Conservation (phyloP, 371 early-diverging fungal genomes). For the Syncephalastrum monosporum region DNA sequence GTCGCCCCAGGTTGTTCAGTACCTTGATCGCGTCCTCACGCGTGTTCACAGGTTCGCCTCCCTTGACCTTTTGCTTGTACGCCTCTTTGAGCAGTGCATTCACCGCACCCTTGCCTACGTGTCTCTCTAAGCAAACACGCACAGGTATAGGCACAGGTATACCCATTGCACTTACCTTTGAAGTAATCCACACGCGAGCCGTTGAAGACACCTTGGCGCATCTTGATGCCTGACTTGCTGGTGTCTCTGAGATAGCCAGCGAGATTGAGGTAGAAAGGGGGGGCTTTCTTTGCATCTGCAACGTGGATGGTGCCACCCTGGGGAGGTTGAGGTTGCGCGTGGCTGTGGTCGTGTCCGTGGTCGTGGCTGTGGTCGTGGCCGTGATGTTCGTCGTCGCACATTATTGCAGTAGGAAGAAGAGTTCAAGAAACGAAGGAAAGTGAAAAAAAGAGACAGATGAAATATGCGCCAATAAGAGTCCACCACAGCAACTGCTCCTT, state of each 20-base stretch:
- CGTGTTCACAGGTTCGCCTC: constrained; percentile 41
- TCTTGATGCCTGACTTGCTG: constrained; percentile 70
- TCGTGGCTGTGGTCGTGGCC: no score
- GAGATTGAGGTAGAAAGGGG: constrained; percentile 31
- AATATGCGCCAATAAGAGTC: no score
- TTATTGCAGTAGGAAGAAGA: no score
- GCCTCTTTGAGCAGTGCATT: constrained; percentile 80
- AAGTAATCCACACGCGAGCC: constrained; percentile 92
- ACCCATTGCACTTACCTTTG: constrained; percentile 61
- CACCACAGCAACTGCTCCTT: no score
- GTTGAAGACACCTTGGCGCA: constrained; percentile 85
- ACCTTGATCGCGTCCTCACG: constrained; percentile 70
- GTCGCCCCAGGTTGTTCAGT: constrained; percentile 65
- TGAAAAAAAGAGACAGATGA: no score
- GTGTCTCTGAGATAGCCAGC: constrained; percentile 38
- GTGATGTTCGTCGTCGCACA: no score
- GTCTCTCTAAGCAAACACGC: neutral
- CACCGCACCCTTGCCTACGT: constrained; percentile 80
- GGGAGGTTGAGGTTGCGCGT: neutral
- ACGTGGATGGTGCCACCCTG: constrained; percentile 27
- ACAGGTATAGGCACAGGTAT: neutral
- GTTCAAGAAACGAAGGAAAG: no score
- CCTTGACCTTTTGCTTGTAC: constrained; percentile 23
- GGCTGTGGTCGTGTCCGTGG: constrained; percentile 24
- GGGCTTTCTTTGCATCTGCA: constrained; percentile 44